Evolutionary conservation across 148 eudicot species (phyloP).

Genomic region (Chenopodium quinoa): DNA sequence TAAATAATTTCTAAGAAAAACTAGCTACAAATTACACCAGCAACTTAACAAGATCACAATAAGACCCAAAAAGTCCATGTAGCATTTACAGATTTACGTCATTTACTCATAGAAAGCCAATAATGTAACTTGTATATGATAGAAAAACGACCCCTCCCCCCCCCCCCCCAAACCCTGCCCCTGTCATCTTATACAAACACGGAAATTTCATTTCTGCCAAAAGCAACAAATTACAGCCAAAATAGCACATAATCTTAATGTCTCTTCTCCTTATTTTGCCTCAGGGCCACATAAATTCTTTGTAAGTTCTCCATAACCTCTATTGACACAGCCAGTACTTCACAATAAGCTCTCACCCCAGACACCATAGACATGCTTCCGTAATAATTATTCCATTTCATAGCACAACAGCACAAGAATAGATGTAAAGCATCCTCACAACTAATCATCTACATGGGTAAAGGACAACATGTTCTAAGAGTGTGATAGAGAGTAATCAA

Average conservation of each 20-base stretch:
- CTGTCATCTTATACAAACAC: background rate
- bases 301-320: background rate
- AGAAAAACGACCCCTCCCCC: background rate
- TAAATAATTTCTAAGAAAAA: background rate
- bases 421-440: too few species aligned
- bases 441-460: too few species aligned
- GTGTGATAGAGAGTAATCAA: background rate
- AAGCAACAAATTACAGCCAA: too few species aligned
- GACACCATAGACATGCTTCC: background rate
- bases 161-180: background rate
- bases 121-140: background rate
- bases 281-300: background rate
- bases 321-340: background rate
- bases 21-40: background rate
- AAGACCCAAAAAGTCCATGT: background rate
- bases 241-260: background rate
- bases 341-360: background rate
- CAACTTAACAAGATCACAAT: background rate
- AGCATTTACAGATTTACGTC: background rate
- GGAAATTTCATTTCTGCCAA: background rate
- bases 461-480: background rate
- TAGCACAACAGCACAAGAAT: too few species aligned
- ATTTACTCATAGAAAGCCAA: background rate
- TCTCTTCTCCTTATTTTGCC: background rate
- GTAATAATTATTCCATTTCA: too few species aligned